Conservation (phyloP, 768 basidiomycete species). For the Suillus fuscotomentosus region DNA sequence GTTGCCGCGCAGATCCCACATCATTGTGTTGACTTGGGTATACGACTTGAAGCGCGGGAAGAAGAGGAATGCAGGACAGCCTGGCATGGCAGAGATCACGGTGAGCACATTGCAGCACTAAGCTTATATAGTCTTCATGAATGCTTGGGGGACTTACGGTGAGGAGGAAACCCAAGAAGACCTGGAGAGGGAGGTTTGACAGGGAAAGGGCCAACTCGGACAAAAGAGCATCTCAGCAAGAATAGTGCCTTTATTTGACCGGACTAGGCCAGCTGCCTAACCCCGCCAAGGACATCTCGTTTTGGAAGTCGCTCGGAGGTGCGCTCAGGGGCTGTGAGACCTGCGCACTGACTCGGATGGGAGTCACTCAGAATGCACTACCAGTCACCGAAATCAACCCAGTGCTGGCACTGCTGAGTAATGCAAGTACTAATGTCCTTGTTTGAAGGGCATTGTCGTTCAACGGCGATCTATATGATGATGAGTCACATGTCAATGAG, state of each 20-base stretch:
- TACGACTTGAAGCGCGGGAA: conserved; percentile 34
- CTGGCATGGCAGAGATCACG: conserved; percentile 23
- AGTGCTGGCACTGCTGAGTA: neutral
- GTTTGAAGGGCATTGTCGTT: neutral
- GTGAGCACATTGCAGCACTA: conserved; percentile 1
- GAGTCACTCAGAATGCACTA: neutral
- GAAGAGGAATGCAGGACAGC: conserved; percentile 28
- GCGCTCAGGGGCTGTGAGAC: neutral
- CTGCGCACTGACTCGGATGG: neutral
- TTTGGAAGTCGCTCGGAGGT: neutral
- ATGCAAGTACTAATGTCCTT: neutral
- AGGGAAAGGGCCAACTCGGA: conserved; percentile 10
- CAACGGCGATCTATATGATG: neutral
- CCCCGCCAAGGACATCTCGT: neutral
- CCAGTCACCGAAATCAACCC: neutral
- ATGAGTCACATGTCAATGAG: neutral
- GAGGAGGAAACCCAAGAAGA: conserved; percentile 20
- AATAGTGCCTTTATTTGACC: conserved; percentile 29
- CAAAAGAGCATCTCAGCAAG: conserved; percentile 20
- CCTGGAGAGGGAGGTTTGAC: conserved; percentile 23
- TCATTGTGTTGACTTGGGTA: conserved; percentile 28
- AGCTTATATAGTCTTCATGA: conserved; percentile 25
- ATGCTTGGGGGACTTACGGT: conserved; percentile 15
- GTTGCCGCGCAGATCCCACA: conserved; percentile 27
- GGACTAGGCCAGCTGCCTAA: neutral